A percentile compares a stretch with the other conserved stretches of the same genome.
phyloP scores from a whole-genome alignment of 2,329 filamentous ascomycete genomes.

The Simplicillium aogashimaense region DNA sequence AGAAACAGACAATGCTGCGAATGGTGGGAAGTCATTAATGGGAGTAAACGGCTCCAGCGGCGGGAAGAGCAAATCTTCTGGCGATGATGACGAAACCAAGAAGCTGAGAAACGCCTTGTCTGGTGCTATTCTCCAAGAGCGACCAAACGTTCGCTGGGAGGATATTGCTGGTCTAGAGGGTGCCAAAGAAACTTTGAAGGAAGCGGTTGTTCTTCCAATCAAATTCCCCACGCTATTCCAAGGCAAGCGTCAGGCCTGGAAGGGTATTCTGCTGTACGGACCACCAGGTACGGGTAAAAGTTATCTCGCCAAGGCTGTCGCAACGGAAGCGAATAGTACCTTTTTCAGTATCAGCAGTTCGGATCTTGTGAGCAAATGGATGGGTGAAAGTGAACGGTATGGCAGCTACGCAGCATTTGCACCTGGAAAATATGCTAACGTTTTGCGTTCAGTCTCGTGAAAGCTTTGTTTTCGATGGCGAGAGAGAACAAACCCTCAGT shows the following conservation, averaged over 20 bases:
- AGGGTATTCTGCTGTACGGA: constrained; percentile 91
- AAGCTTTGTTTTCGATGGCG: constrained; percentile 94
- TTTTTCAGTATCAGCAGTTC: constrained; percentile 98
- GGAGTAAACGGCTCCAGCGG: constrained; percentile 63
- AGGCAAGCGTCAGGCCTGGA: constrained; percentile 96
- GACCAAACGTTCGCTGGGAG: constrained; percentile 96
- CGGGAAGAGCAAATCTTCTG: constrained; percentile 50
- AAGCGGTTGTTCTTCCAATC: constrained; percentile 94
- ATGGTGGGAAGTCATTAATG: constrained; percentile 48
- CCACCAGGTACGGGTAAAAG: constrained; percentile 96
- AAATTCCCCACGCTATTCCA: constrained; percentile 96
- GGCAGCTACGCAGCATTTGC: constrained; percentile 2
- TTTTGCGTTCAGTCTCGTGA: constrained; percentile 60
- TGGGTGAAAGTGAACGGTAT: constrained; percentile 97
- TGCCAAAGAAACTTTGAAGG: constrained; percentile 94
- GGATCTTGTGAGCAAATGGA: constrained; percentile 98
- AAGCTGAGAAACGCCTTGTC: constrained; percentile 86
- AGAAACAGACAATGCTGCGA: constrained; percentile 63
- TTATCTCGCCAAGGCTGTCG: constrained; percentile 94
- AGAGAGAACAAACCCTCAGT: constrained; percentile 97
- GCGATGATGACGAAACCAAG: constrained; percentile 84
- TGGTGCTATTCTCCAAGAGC: constrained; percentile 87
- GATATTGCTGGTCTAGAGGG: constrained; percentile 91
- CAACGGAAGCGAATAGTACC: constrained; percentile 96
- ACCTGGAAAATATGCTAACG: constrained; percentile 12